phyloP scores from a whole-genome alignment of 2,329 filamentous ascomycete genomes.

The Calonectria hawksworthii region DNA sequence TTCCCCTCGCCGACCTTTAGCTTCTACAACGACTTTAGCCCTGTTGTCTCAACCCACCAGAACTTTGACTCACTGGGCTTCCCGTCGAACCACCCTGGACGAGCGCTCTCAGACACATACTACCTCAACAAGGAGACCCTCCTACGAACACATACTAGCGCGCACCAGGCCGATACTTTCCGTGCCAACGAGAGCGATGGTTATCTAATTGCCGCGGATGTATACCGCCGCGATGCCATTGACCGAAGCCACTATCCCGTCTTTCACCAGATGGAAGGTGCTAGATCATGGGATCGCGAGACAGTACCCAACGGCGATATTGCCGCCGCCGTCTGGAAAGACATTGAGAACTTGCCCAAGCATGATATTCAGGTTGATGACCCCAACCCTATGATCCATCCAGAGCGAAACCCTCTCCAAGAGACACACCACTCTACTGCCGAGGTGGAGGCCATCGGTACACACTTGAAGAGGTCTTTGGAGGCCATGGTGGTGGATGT shows the following conservation, averaged over 20 bases:
- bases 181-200: constrained; percentile 79
- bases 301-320: constrained; percentile 71
- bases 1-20: constrained; percentile 82
- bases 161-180: constrained; percentile 90
- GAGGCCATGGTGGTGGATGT: constrained; percentile 93
- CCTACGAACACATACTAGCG: constrained; percentile 92
- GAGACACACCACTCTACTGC: constrained; percentile 75
- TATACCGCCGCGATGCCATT: constrained; percentile 95
- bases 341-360: constrained; percentile 78
- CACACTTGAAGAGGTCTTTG: constrained; percentile 89
- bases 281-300: constrained; percentile 85
- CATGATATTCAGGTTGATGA: constrained; percentile 87
- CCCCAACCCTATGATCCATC: constrained; percentile 82
- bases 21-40: constrained; percentile 83
- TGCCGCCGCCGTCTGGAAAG: constrained; percentile 75
- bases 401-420: constrained; percentile 88
- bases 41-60: constrained; percentile 85
- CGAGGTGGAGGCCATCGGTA: constrained; percentile 85
- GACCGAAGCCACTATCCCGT: constrained; percentile 96
- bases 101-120: constrained; percentile 92
- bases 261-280: constrained; percentile 99
- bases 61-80: constrained; percentile 99
- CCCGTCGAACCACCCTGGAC: constrained; percentile 87
- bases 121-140: constrained; percentile 90
- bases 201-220: constrained; percentile 93